Evolutionary conservation across 23 red algal species (phyloP).

Genomic region (Rhodosorus marinus): DNA sequence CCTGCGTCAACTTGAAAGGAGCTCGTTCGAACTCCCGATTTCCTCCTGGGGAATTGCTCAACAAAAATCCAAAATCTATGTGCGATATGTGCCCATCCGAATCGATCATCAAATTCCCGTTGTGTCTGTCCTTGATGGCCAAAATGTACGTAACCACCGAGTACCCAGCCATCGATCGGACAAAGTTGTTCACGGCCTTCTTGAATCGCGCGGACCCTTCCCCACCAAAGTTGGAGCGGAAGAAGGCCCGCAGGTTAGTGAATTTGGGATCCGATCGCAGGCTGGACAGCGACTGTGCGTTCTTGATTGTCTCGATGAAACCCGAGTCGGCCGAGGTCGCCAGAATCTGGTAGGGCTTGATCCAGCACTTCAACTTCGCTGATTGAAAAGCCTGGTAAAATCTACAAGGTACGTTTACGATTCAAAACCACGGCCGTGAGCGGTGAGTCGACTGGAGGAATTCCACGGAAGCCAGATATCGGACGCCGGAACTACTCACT

Average conservation of each 20-base stretch:
- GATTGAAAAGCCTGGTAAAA: conserved; percentile 65
- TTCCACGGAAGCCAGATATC: too few species aligned
- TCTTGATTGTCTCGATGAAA: conserved; percentile 68
- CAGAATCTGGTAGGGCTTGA: conserved; percentile 82
- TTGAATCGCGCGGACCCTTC: conserved; percentile 30
- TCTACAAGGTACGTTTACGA: too few species aligned
- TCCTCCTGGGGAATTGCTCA: conserved; percentile 88
- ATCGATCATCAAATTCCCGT: conserved; percentile 91
- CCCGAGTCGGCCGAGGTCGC: conserved; percentile 59
- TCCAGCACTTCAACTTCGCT: conserved; percentile 39
- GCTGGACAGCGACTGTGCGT: conserved; percentile 58
- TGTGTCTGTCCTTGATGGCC: conserved; percentile 90
- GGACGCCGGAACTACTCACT: too few species aligned
- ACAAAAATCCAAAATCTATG: conserved; percentile 93
- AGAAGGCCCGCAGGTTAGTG: conserved; percentile 76
- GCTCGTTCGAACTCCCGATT: conserved; percentile 96
- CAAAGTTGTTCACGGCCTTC: conserved; percentile 76
- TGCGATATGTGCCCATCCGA: conserved; percentile 75
- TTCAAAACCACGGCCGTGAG: too few species aligned
- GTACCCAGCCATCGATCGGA: conserved; percentile 91
- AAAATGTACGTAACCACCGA: conserved; percentile 78
- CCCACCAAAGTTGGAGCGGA: conserved; percentile 69
- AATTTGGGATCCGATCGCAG: conserved; percentile 64
- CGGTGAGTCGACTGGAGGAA: too few species aligned
- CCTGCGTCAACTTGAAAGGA: conserved; percentile 88